phyloP scores from a whole-genome alignment of 179 eudicot species.

The Sideroxylon spinosum region DNA sequence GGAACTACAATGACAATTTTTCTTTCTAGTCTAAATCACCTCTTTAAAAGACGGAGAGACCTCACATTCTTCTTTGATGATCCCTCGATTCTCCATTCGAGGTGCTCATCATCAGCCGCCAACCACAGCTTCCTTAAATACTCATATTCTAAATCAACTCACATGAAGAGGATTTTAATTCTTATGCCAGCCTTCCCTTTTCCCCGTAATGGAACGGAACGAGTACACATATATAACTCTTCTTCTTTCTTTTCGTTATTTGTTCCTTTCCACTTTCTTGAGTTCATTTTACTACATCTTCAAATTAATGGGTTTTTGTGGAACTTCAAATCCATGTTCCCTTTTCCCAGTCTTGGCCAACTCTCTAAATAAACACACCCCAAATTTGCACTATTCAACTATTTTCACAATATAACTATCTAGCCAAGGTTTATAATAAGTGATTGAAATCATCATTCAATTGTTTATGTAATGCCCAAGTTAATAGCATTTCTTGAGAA shows the following conservation, averaged over 20 bases:
- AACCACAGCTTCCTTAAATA: not conserved
- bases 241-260: not conserved
- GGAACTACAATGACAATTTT: too few species aligned
- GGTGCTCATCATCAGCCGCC: not conserved
- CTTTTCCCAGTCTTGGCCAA: not conserved
- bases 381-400: not conserved
- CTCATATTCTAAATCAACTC: not conserved
- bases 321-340: not conserved
- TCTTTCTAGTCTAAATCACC: not conserved
- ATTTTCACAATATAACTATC: not conserved
- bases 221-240: slow-evolving; percentile 56
- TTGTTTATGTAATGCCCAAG: not conserved
- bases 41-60: not conserved
- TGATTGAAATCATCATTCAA: not conserved
- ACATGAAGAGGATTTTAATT: slow-evolving; percentile 10
- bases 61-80: not conserved
- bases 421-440: not conserved
- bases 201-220: slow-evolving; percentile 68
- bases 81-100: not conserved
- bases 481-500: not conserved
- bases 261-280: not conserved
- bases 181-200: slow-evolving; percentile 19
- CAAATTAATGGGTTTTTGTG: not conserved
- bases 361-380: too few species aligned
- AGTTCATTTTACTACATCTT: not conserved